phyloP scores from a whole-genome alignment of 352 stramenopile genomes.

The Thalassiosira pacifica region DNA sequence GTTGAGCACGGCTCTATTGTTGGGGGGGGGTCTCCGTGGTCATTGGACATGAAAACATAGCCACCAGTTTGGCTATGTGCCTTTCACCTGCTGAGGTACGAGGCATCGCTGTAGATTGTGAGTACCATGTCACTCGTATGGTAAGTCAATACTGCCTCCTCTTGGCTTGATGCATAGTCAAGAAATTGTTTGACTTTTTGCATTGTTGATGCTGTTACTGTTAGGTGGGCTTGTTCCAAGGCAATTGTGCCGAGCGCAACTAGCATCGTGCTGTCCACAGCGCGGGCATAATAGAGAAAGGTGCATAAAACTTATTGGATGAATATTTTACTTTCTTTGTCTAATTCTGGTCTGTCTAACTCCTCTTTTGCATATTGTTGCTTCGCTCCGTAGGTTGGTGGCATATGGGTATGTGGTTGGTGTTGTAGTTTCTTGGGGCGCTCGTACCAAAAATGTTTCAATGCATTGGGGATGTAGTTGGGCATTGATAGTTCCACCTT shows the following conservation, averaged over 20 bases:
- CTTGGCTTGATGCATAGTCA: constrained; percentile 34
- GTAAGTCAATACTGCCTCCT: constrained; percentile 22
- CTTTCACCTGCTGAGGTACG: neutral
- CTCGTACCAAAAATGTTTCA: constrained; percentile 34
- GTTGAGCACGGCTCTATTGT: constrained; percentile 6
- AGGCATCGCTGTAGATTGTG: neutral
- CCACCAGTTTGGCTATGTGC: neutral
- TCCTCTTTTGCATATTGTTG: no score
- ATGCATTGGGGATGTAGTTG: constrained; percentile 33
- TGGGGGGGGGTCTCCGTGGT: neutral
- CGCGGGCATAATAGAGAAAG: constrained; percentile 51
- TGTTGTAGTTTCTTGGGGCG: neutral
- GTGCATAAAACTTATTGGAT: neutral
- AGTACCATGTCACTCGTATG: constrained; percentile 32
- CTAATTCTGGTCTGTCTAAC: neutral
- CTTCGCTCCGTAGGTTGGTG: no score
- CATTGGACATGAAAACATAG: neutral
- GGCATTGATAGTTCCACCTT: constrained; percentile 18
- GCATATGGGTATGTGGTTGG: no score
- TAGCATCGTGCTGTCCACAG: constrained; percentile 54
- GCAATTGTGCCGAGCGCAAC: constrained; percentile 5
- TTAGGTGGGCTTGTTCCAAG: neutral
- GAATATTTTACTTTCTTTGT: constrained; percentile 29
- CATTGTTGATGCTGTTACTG: neutral
- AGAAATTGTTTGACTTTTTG: neutral